Base-by-base conservation (phyloP, 768 basidiomycete species). In the Rhodotorula babjevae region DNA sequence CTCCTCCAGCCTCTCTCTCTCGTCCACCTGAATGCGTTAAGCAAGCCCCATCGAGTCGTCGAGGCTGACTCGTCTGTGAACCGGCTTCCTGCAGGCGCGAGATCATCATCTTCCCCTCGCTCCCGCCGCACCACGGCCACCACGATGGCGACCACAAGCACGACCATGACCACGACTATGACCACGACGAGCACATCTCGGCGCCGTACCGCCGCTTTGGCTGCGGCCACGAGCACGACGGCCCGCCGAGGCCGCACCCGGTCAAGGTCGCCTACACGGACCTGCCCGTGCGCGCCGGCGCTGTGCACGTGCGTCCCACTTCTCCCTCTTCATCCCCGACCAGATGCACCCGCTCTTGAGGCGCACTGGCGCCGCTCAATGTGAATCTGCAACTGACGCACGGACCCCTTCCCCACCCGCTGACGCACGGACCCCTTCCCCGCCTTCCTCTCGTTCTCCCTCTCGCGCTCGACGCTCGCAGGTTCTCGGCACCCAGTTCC, bases 201-300 rank as follows among this genome's bases (percentile, higher is more conserved):
- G 36, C 36, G 36, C 36, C 36, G 23, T 53, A 42, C 36, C 40
- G 60, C 40, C 29, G 14, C 14, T 27, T 55, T 16, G 27, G 19
- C n/a, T 27, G 27, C 15, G 65, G 58, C 40, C 36, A 46, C 21
- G 52, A 65, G n/a, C 44, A 46, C 14, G 53, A 63, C 42, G 44
- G 36, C 31, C 55, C 72, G 47, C 57, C 64, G 36, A 62, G 67
- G 63, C 47, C 75, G 77, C 59, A 78, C 78, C 76, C 81, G 77
- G 78, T 79, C 75, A 69, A 79, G 21, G 82, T 80, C 42, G 73
- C 77, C n/a, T 79, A 78, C 42, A 69, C 77, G 61, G 82, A 83
- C 65, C 75, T 80, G 23, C 81, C 81, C 14, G 82, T 82, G 29
- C 74, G 79, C 16, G 81, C 81, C 69, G 82, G 82, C 63, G 82